Base-by-base conservation (phyloP, 2,329 filamentous ascomycete species). In the Ceratocystis cacaofunesta region DNA sequence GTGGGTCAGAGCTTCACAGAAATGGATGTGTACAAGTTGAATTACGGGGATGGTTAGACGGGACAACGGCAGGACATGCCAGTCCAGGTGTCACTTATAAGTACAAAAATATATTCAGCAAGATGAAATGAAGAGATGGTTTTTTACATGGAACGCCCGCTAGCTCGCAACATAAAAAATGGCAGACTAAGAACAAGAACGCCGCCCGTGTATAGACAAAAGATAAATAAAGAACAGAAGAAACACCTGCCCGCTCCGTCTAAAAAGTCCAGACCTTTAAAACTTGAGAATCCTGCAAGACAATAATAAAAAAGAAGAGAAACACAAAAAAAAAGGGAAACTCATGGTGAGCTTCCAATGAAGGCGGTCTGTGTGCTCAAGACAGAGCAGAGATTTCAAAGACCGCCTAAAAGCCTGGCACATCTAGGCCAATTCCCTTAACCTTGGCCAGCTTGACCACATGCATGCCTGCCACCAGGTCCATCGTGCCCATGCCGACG, bases 401-500 rank as follows among this genome's bases (percentile, higher is more conserved):
- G 44, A 8, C 25, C 30, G 7, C 48, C 25, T 69, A 85, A 70
- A 85, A 85, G 1, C 76, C 78, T 28, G 79, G 74, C 30, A 87
- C 74, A 6, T 75, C 74, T 7, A 76, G 80, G 5, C 85, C 85
- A 10, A 86, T 72, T 0, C 78, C 76, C 72, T 79, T 84, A 63
- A 78, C 75, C 52, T 76, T 76, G 1, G 85, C 85, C 68, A 85
- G 72, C 67, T 78, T 74, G 19, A 87, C 72, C 61, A 88, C 68
- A 65, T 85, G 80, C 69, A 78, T 77, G 15, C 84, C 85, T 1
- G 86, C 80, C 1, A 82, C 79, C 25, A 88, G 72, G 70, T 88
- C 85, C 84, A 87, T 87, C 62, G 87, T 72, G 0, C 84, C 85
- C 61, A 87, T 72, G 0, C 85, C 85, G 0, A 88, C 85, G 68